A percentile compares a stretch with the other conserved stretches of the same genome.
Conservation (phyloP, 176 grass and related monocot species). For the Saccharum officinarum region DNA sequence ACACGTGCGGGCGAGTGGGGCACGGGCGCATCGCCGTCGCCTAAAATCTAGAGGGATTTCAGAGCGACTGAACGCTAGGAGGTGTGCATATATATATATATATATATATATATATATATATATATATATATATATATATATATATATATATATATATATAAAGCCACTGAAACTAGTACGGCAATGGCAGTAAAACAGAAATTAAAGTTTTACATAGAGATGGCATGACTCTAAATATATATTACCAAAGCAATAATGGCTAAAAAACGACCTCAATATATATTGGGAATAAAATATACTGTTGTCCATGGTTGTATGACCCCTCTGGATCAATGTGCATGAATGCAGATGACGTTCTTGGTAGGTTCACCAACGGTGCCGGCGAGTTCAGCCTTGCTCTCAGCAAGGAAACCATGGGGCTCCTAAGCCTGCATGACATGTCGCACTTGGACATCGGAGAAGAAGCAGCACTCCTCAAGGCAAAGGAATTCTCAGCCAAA, state of each 20-base stretch:
- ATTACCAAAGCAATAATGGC: not conserved
- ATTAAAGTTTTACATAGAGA: not conserved
- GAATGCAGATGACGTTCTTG: constrained; percentile 39
- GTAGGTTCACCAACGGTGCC: constrained; percentile 25
- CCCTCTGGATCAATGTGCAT: not conserved
- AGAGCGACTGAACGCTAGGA: too few relatives aligned
- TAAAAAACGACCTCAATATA: not conserved
- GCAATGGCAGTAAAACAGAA: too few relatives aligned
- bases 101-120: too few relatives aligned
- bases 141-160: too few relatives aligned
- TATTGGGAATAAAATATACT: too few relatives aligned
- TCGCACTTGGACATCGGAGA: constrained; percentile 59
- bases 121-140: too few relatives aligned
- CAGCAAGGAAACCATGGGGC: constrained; percentile 36
- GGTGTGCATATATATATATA: too few relatives aligned
- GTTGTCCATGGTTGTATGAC: not conserved
- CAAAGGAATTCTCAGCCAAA: constrained; percentile 53
- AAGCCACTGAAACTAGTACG: too few relatives aligned
- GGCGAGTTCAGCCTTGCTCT: constrained; percentile 44
- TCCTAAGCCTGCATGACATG: constrained; percentile 65
- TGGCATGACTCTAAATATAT: not conserved
- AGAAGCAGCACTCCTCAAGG: constrained; percentile 46
- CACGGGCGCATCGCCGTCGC: too few relatives aligned
- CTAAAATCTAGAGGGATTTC: too few relatives aligned
- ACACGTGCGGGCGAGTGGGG: too few relatives aligned